Base-by-base conservation (phyloP, 768 basidiomycete species). In the Pholiota molesta region DNA sequence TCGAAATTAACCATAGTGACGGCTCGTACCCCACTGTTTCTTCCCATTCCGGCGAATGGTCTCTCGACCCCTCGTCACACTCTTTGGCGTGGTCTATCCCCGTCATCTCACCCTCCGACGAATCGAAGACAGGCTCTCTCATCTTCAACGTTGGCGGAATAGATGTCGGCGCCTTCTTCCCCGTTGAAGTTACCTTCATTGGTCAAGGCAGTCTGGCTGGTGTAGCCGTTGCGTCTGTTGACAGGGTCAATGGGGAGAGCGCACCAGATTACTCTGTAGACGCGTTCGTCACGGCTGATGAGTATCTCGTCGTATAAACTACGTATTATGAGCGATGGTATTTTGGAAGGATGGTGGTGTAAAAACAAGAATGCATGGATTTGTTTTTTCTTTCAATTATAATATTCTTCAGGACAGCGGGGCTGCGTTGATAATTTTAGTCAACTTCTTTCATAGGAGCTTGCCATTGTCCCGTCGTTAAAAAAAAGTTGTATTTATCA, bases 131-230 rank as follows among this genome's bases (percentile, higher is more conserved):
- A 1, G 97, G 97, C 9, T 92, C 87, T n/a, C 79, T 99, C 67
- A 93, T 98, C 68, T 98, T 99, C 77, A 90, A 83, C 44, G 87
- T 95, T 53, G 87, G 87, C 8, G 95, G 94, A 3, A 92, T 94
- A 64, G 95, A 97, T 65, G 75, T 81, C 0, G 87, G 85, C 3
- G 85, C 84, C 10, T 97, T 97, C 80, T 99, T 98, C 92, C 96
- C 97, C 2, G 94, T 99, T 53, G 81, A 83, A 37, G 89, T 97
- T 1, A 75, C 81, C 1, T 98, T 99, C 70, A 86, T 90, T 54
- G 90, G 87, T 0, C 83, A 90, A 66, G 92, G 92, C 8, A 92
- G 90, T 68, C 74, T 97, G 63, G 89, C 90, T 0, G 93, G 95
- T 21, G 81, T 97, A 40, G 82, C 79, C 29, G 84, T 96, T 16